Evolutionary conservation across 768 basidiomycete species (phyloP), one percentile per base, ranked within the genome.

Genomic region (Pisolithus sp.): DNA sequence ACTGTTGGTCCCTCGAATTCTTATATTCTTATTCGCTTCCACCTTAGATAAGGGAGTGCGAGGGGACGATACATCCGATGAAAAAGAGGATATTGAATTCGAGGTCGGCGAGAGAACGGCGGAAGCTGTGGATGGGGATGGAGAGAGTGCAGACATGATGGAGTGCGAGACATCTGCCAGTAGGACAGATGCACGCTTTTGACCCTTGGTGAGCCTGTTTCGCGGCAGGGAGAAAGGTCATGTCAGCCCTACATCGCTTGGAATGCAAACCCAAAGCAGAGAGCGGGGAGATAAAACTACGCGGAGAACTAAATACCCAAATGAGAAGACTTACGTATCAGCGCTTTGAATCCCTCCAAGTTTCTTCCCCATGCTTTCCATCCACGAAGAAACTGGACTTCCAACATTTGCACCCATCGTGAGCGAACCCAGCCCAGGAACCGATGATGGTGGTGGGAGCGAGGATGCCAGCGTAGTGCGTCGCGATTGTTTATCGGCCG

Each of bases 161-260:
- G 77, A 74, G 54, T 76, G 74, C 5, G 83, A 82, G 18, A 86
- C 77, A 61, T 86, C 86, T 0, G 82, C 77, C 49, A 88, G 61
- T 28, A 88, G 73, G 1, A 78, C 57, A 0, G 85, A 85, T 0
- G 85, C 85, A 20, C 85, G 81, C 66, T 85, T 86, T 53, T 83
- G 83, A 58, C 71, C 74, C 57, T 82, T 85, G 17, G 80, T 71
- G 59, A 87, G 77, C n/a, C 86, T 88, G 54, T 18, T 40, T 21
- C 20, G 12, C 9, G 18, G 7, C 17, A 49, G n/a, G 18, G 37
- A 34, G 7, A 34, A 47, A 23, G 7, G 9, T 41, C 31, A 41
- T 18, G 37, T 34, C 5, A 47, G 10, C 41, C 7, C 7, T 23
- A 31, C 23, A 42, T 30, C 13, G 5, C 5, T 34, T 5, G 12